Conservation (phyloP, 805 yeast genomes). For the Komagataella populi region DNA sequence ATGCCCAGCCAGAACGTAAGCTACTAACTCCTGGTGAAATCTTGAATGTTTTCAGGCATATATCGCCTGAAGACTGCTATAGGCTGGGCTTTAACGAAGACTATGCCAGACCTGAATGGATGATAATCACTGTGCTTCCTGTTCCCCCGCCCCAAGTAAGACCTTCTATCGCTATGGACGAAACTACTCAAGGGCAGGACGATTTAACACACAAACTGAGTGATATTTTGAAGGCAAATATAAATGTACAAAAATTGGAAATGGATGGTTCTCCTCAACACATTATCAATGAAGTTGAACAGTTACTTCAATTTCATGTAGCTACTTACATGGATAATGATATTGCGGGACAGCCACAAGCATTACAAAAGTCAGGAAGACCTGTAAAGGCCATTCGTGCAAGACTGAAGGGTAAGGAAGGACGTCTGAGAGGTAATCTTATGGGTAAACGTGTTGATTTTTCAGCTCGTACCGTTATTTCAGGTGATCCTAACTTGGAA, state of each 20-base stretch:
- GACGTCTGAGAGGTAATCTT: slow-evolving; percentile 94
- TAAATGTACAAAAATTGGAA: slow-evolving; percentile 92
- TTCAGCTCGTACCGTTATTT: slow-evolving; percentile 97
- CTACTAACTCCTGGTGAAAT: slow-evolving; percentile 81
- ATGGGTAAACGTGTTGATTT: slow-evolving; percentile 99
- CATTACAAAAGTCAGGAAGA: slow-evolving; percentile 95
- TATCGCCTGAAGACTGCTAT: slow-evolving; percentile 68
- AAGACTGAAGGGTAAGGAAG: slow-evolving; percentile 99
- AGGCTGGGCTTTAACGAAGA: slow-evolving; percentile 87
- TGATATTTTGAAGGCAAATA: slow-evolving; percentile 91
- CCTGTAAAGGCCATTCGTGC: slow-evolving; percentile 98
- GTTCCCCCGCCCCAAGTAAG: slow-evolving; percentile 99
- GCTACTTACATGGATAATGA: slow-evolving; percentile 99
- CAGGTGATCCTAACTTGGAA: slow-evolving; percentile 97
- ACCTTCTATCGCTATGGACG: slow-evolving; percentile 96
- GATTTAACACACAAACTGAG: slow-evolving; percentile 96
- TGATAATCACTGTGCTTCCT: slow-evolving; percentile 92
- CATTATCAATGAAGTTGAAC: slow-evolving; percentile 92
- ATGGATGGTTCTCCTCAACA: slow-evolving; percentile 99
- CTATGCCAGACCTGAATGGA: slow-evolving; percentile 98
- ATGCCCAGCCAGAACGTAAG: slow-evolving; percentile 85
- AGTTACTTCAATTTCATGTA: slow-evolving; percentile 90
- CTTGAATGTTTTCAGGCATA: slow-evolving; percentile 82
- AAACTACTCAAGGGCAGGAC: slow-evolving; percentile 97
- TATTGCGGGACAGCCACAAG: slow-evolving; percentile 99